Base-by-base conservation (phyloP, 1,284 basidiomycete species). In the Ustilago crameri region DNA sequence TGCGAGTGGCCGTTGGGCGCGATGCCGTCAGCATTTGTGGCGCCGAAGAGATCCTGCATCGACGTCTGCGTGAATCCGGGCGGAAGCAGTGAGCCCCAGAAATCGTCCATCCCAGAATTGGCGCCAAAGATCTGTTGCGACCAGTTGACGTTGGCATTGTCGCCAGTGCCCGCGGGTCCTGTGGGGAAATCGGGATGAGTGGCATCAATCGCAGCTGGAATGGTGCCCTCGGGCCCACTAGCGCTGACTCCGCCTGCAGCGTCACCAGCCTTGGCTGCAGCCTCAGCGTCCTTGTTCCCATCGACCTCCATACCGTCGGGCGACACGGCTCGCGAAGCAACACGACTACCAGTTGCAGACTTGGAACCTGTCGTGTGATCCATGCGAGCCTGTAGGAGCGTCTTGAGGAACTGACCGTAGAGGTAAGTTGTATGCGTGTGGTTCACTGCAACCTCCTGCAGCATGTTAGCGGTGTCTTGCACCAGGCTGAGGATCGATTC, bases 381-480 rank as follows among this genome's bases (percentile, higher is more conserved):
- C 42, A 56, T 73, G 18, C 78, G 49, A 15, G 78, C 62, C 45
- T 82, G 78, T 37, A 83, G 48, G 18, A 82, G 65, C 17, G 72
- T 63, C 37, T 75, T 59, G 15, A 83, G 56, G 66, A 83, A 83
- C 5, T 72, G 57, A 0, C 76, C 74, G 38, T 83, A 81, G 37
- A 82, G 60, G 2, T 69, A 68, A 9, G 81, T 76, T 5, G 78
- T 82, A 40, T 83, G 81, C 46, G 75, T 78, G 47, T 73, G 65
- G 52, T 80, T 76, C 22, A 82, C 79, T 9, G 81, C 74, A 3
- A 75, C 73, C 27, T 75, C 70, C 23, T 80, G 72, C 10, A 83
- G 69, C 52, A 81, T 61, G 26, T 92, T 88, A 1, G 92, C 93
- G 24, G 94, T 90, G 68, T 93, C 91, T 51, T 89, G 90, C 43